A percentile compares a stretch with the other conserved stretches of the same genome.
These are phyloP conservation scores for Pseudopithomyces chartarum DNA, from an alignment of 2,329 filamentous ascomycete genomes.

Conservation along the genomic window DNA sequence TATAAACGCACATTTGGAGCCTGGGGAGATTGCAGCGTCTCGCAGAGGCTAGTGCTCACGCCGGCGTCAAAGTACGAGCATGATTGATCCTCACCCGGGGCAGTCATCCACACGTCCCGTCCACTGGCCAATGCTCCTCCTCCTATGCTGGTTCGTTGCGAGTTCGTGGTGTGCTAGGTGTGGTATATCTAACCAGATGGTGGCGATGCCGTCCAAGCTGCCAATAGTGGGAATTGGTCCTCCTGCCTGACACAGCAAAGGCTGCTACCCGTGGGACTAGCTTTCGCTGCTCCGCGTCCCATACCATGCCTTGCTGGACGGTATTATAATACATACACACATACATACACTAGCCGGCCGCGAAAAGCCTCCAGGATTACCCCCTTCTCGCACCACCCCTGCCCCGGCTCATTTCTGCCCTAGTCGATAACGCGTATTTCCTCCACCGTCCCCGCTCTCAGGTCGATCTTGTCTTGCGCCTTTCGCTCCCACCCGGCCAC, in stretches of 20 bases:
- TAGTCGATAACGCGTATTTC: conserved; percentile 40
- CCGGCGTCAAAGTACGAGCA: conserved; percentile 36
- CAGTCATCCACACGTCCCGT: conserved; percentile 33
- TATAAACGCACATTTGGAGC: conserved; percentile 22
- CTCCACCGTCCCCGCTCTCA: conserved; percentile 33
- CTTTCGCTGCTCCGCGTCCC: too few relatives aligned
- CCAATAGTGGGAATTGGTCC: conserved; percentile 31
- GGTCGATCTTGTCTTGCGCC: conserved; percentile 37
- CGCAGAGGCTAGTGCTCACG: conserved; percentile 38
- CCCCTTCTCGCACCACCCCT: conserved; percentile 26
- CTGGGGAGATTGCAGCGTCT: conserved; percentile 34
- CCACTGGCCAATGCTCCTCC: conserved; percentile 34
- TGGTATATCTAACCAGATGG: background rate
- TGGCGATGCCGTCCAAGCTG: conserved; percentile 26
- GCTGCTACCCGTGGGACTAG: conserved; percentile 37
- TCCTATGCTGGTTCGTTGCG: conserved; percentile 32
- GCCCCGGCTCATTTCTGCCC: conserved; percentile 38
- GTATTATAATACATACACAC: too few relatives aligned
- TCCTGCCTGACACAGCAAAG: conserved; percentile 26
- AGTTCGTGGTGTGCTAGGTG: conserved; percentile 14
- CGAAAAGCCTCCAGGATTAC: conserved; percentile 19
- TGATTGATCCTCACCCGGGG: conserved; percentile 24
- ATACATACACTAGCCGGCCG: conserved; percentile 31
- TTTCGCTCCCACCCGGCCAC: conserved; percentile 29
- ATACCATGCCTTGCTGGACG: conserved; percentile 38